Conservation (phyloP, 1,284 basidiomycete species). For the Athelia sp. region DNA sequence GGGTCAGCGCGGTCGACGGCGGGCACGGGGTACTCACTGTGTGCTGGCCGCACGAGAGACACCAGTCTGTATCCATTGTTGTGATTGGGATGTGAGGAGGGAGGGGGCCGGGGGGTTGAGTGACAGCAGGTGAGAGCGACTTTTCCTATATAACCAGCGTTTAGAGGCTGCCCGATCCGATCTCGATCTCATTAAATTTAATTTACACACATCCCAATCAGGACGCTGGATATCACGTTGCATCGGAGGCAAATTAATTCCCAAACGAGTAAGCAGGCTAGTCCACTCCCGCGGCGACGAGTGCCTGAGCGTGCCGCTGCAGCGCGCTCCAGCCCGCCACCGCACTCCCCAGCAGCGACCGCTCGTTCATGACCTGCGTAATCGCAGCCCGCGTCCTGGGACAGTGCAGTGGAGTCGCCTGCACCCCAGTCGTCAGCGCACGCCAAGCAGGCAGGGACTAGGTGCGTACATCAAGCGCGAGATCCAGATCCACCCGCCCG, state of each 20-base stretch:
- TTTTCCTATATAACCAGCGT: no score
- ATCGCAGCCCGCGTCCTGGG: not conserved
- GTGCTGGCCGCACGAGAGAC: slow-evolving; percentile 52
- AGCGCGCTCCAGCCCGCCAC: not conserved
- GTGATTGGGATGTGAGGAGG: not conserved
- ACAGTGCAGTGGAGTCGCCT: not conserved
- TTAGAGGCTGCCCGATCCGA: no score
- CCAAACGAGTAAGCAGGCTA: no score
- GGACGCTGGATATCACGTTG: no score
- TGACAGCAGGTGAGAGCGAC: not conserved
- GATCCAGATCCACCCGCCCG: not conserved
- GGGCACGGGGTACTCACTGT: slow-evolving; percentile 35
- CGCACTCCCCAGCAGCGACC: not conserved
- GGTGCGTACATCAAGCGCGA: not conserved
- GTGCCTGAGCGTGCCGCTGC: not conserved
- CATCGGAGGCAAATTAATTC: no score
- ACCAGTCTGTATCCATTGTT: slow-evolving; percentile 63
- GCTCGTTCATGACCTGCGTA: not conserved
- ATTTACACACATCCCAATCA: no score
- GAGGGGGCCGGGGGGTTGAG: no score
- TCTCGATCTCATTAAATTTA: no score
- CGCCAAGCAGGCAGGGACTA: not conserved
- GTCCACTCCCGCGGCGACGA: no score
- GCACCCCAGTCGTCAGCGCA: not conserved
- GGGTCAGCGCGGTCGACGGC: slow-evolving; percentile 9